Evolutionary conservation across 2,329 filamentous ascomycete genomes (phyloP), one percentile per base, ranked within the genome.

Genomic region (Colletotrichum sp.): DNA sequence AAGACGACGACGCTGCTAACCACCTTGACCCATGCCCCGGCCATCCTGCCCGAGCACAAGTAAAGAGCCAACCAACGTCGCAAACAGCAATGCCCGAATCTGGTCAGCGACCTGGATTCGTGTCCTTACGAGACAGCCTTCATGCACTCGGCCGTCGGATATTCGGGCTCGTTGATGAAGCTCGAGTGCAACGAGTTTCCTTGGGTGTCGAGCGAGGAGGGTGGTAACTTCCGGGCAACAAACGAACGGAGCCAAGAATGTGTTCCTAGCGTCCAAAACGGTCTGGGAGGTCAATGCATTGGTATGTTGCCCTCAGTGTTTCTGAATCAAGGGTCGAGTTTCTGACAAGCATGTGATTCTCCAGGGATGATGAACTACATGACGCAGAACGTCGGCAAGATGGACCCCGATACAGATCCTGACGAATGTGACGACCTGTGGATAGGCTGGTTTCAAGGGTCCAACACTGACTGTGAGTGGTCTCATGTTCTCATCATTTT

Each of bases 161-260:
- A 60, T 9, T 60, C 57, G 24, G 57, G 57, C 15, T 60, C 57
- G 44, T 26, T 68, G 32, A 49, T 52, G 52, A 44, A 44, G 32
- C 52, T 68, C 32, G 49, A 73, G 2, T 73, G 71, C 52, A 26
- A 73, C 24, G 71, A 73, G 71, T 73, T 59, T 52, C 71, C 71
- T 9, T 69, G 64, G 71, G 71, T 52, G 5, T 24, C 52, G 18
- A 39, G 26, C 30, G 64, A 73, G 57, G 71, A 73, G 28, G 71
- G 71, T 16, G 71, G 71, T 16, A 34, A 73, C 30, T 73, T 68
- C 34, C n/a, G 55, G 49, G 55, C n/a, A 52, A 52, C 21, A 15
- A 52, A 52, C 49, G 18, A 52, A n/a, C 63, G 71, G 15, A 60
- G 44, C 34, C 63, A 62, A 1, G n/a, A n/a, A 10, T 73, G 71